Base-by-base conservation (phyloP, 2,329 filamentous ascomycete species). In the Aspergillus niger region DNA sequence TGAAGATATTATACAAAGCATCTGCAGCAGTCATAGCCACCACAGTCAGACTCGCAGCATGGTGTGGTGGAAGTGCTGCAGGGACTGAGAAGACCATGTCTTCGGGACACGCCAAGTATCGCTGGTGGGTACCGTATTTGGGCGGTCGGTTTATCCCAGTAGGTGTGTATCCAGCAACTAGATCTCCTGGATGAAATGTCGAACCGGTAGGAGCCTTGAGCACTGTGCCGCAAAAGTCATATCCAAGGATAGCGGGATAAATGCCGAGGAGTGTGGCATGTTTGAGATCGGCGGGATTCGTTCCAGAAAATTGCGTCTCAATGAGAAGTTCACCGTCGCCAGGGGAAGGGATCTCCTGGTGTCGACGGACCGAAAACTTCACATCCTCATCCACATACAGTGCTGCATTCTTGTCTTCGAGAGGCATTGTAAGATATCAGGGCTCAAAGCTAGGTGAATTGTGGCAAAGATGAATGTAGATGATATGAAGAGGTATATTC, bases 241-340 rank as follows among this genome's bases (percentile, higher is more conserved):
- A 60, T 28, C 58, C 58, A 24, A 60, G 17, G 22, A 60, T 22
- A 3, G 58, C 30, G 7, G 52, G 47, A 13, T 41, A 24, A 17
- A 60, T 60, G 13, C 53, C 52, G 5, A 57, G 41, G 7, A 30
- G n/a, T 2, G 53, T 60, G 8, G 58, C 30, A 22, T 60, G 58
- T 8, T 51, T 41, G 30, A 52, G 38, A 17, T 60, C 58, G n/a
- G 58, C 58, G 5, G 58, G 58, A 13, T 60, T 60, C 8, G 41
- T 32, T 3, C 43, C 52, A 15, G 58, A 60, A 43, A 36, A 36
- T 36, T 36, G 32, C 5, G 32, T 36, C 11, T 36, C 32, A 11
- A 36, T 15, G 11, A 36, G 32, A 2, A 36, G 11, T 36, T 36
- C 32, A 36, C 11, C 32, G 13, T 36, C 32, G 2, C 4, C 10